phyloP scores from a whole-genome alignment of 768 basidiomycete species.

The Lepiota subincarnata region DNA sequence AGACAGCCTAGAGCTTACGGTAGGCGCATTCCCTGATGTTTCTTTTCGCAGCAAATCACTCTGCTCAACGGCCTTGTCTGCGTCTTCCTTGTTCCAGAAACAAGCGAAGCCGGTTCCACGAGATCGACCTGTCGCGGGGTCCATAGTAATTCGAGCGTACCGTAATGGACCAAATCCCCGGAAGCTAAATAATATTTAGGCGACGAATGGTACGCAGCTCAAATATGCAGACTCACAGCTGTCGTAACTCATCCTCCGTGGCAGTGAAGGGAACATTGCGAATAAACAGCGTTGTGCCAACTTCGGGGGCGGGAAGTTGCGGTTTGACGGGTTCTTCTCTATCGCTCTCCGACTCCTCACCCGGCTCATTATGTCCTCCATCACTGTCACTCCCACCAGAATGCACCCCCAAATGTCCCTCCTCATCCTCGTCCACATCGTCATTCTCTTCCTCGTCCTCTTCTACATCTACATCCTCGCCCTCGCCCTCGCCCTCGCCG shows the following conservation, averaged over 20 bases:
- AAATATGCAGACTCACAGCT: constrained; percentile 52
- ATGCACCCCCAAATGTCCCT: constrained; percentile 43
- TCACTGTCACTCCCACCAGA: constrained; percentile 33
- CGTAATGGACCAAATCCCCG: constrained; percentile 88
- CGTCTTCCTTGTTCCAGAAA: constrained; percentile 92
- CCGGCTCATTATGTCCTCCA: constrained; percentile 35
- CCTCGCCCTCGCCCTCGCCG: constrained; percentile 20
- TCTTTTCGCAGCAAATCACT: constrained; percentile 68
- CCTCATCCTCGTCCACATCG: constrained; percentile 34
- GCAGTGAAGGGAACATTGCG: constrained; percentile 91
- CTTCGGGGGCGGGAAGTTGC: constrained; percentile 75
- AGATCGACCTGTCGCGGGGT: constrained; percentile 77
- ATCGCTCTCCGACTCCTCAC: constrained; percentile 30
- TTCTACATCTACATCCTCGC: constrained; percentile 10
- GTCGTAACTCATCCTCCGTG: constrained; percentile 88
- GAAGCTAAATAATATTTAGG: constrained; percentile 51
- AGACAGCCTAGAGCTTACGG: constrained; percentile 19
- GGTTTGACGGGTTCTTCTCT: constrained; percentile 53
- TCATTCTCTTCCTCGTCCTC: constrained; percentile 22
- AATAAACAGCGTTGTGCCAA: constrained; percentile 89
- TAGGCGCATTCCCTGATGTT: constrained; percentile 43
- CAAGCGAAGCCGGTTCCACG: constrained; percentile 96
- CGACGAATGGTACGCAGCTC: background rate
- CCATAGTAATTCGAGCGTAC: constrained; percentile 89
- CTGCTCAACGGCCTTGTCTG: constrained; percentile 79